phyloP scores from a whole-genome alignment of 1,284 basidiomycete species.

The Cutaneotrichosporon curvatum region DNA sequence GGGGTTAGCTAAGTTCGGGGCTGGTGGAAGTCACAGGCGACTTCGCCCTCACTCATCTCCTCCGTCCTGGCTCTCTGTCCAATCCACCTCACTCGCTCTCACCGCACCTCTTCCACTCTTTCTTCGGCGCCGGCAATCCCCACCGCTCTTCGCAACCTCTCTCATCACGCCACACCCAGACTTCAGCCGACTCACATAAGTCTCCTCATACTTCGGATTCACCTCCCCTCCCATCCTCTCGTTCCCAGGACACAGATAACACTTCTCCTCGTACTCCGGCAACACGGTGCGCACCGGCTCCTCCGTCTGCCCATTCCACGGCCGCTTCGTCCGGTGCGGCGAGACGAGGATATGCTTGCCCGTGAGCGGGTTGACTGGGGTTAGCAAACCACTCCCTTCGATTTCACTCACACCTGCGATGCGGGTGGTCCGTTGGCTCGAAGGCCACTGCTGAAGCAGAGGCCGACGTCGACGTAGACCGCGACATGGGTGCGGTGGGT shows the following conservation, averaged over 20 bases:
- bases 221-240: constrained; percentile 63
- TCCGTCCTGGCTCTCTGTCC: too few species aligned
- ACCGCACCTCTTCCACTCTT: too few species aligned
- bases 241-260: constrained; percentile 90
- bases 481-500: too few species aligned
- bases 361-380: constrained; percentile 44
- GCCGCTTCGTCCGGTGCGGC: constrained; percentile 57
- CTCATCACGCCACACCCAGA: too few species aligned
- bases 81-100: too few species aligned
- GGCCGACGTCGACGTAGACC: too few species aligned
- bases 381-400: neutral
- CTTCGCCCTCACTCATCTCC: too few species aligned
- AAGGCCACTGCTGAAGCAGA: constrained; percentile 12
- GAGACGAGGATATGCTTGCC: constrained; percentile 66
- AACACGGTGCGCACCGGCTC: constrained; percentile 53
- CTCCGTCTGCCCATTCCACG: constrained; percentile 61
- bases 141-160: too few species aligned
- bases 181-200: constrained; percentile 52
- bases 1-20: neutral
- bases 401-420: constrained; percentile 34
- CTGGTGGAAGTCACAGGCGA: too few species aligned
- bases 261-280: constrained; percentile 66
- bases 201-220: constrained; percentile 65
- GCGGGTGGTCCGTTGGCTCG: constrained; percentile 41
- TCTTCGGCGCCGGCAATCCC: too few species aligned